Evolutionary conservation across 192 early-diverging fungal genomes (phyloP), one percentile per base, ranked within the genome.

Genomic region (Linnemannia exigua): DNA sequence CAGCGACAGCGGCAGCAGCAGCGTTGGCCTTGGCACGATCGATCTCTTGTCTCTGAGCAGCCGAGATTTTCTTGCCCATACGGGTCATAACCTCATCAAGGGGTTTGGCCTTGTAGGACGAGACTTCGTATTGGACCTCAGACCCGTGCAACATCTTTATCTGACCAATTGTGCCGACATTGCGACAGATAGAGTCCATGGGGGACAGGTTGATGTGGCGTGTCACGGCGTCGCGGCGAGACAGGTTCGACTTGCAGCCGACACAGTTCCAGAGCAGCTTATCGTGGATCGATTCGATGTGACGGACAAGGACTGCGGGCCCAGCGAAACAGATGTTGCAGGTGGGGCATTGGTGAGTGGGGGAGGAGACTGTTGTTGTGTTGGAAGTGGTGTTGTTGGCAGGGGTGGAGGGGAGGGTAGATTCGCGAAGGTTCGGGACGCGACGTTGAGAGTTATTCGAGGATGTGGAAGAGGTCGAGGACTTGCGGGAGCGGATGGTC

Each of bases 231-330:
- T 86, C 84, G 5, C 84, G 67, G 31, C 84, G 74, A 0, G 84
- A 86, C 3, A 86, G 75, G 50, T 80, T 80, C 25, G 84, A 86
- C 44, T 86, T 86, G 78, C 84, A 86, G 3, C 84, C 84, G 14
- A 79, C 75, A 50, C 84, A 86, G 35, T 80, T 80, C 84, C 84
- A 86, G 17, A 86, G 78, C 48, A 86, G 74, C 37, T 86, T 86
- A 5, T 86, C 79, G 17, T 86, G 84, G 35, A 86, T 86, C 1
- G 84, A 86, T 50, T 86, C 84, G 36, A 86, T 71, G 41, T 86
- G 84, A 6, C 84, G 78, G 20, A 77, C 70, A 5, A 86, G 25
- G 36, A 86, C 84, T 20, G 84, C 84, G 5, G 84, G 84, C 0
- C 84, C 84, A 1, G 84, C 84, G 52, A 86, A 86, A 38, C 75